These are phyloP conservation scores for Podospora pseudopauciseta DNA, from an alignment of 495 filamentous ascomycete species.

Conservation along the genomic window DNA sequence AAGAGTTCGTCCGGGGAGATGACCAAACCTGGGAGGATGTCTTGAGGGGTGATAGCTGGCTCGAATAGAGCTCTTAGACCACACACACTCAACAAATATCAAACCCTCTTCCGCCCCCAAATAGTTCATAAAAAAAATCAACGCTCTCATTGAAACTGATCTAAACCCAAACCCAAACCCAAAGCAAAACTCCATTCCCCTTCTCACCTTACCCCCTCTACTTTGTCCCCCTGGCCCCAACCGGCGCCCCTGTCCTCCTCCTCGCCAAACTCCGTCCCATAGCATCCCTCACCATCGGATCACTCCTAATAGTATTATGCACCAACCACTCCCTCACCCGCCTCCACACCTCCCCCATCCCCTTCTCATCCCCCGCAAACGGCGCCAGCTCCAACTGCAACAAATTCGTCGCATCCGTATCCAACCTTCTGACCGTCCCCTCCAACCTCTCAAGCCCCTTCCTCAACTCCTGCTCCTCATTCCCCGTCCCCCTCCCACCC, in stretches of 20 bases:
- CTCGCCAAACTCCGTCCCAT: slow-evolving; percentile 59
- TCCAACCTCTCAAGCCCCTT: slow-evolving; percentile 58
- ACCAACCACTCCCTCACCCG: slow-evolving; percentile 76
- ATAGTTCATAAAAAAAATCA: too few species aligned
- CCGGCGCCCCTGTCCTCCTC: slow-evolving; percentile 54
- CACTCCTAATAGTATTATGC: slow-evolving; percentile 65
- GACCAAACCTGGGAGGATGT: slow-evolving; percentile 38
- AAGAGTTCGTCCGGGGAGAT: slow-evolving; percentile 27
- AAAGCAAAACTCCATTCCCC: too few species aligned
- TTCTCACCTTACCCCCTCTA: slow-evolving; percentile 17
- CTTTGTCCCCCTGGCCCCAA: slow-evolving; percentile 52
- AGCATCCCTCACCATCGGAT: slow-evolving; percentile 73
- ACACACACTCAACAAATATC: too few species aligned
- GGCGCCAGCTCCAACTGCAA: slow-evolving; percentile 76
- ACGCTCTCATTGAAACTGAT: too few species aligned
- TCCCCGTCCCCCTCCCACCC: slow-evolving; percentile 24
- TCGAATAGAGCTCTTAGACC: slow-evolving; percentile 15
- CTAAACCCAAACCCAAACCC: too few species aligned
- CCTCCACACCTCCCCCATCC: slow-evolving; percentile 53
- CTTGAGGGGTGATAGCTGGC: slow-evolving; percentile 30
- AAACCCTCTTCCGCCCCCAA: too few species aligned
- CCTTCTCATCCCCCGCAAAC: slow-evolving; percentile 68
- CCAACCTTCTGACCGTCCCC: slow-evolving; percentile 49
- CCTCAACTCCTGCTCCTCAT: slow-evolving; percentile 35
- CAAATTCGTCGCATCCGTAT: slow-evolving; percentile 64